Percentiles rank a stretch among this genome's conserved stretches.
These are phyloP conservation scores for Neurospora sp. DNA, from an alignment of 495 filamentous ascomycete genomes.

Conservation along the genomic window DNA sequence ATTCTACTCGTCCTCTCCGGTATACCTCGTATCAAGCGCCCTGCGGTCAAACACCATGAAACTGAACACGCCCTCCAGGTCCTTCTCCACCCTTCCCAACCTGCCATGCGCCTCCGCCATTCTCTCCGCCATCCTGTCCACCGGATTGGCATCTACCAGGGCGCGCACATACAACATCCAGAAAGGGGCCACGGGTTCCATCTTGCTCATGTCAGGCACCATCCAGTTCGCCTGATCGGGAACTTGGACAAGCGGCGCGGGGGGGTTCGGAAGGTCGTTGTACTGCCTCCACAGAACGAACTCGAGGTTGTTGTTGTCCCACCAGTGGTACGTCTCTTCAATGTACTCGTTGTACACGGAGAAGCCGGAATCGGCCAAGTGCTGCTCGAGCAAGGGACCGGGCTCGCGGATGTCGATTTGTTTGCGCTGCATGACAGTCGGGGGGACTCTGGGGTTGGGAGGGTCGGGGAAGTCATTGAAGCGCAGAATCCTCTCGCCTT, in stretches of 20 bases:
- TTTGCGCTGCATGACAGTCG: constrained; percentile 29
- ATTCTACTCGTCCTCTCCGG: background rate
- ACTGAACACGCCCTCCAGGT: constrained; percentile 32
- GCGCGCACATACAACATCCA: constrained; percentile 34
- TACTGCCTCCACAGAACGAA: constrained; percentile 21
- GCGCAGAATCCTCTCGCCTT: constrained; percentile 18
- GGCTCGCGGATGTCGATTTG: constrained; percentile 20
- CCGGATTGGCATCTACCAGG: constrained; percentile 30
- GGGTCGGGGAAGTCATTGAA: constrained; percentile 39
- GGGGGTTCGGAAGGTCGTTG: constrained; percentile 18
- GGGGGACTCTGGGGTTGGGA: constrained; percentile 11
- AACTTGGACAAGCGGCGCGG: constrained; percentile 4
- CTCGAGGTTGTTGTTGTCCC: constrained; percentile 29
- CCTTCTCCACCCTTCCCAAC: constrained; percentile 21
- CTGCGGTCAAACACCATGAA: constrained; percentile 34
- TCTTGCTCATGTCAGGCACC: constrained; percentile 8
- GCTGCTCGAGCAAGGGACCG: constrained; percentile 1
- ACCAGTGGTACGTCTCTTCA: constrained; percentile 36
- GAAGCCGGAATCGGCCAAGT: constrained; percentile 17
- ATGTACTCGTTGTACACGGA: constrained; percentile 22
- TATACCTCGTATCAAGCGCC: constrained; percentile 25
- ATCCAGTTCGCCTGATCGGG: constrained; percentile 6
- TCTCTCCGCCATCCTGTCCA: constrained; percentile 17
- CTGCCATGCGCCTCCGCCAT: constrained; percentile 28
- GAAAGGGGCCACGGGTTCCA: constrained; percentile 11